These are phyloP conservation scores for Spathaspora hagerdaliae DNA, from an alignment of 805 yeast genomes.

Conservation along the genomic window DNA sequence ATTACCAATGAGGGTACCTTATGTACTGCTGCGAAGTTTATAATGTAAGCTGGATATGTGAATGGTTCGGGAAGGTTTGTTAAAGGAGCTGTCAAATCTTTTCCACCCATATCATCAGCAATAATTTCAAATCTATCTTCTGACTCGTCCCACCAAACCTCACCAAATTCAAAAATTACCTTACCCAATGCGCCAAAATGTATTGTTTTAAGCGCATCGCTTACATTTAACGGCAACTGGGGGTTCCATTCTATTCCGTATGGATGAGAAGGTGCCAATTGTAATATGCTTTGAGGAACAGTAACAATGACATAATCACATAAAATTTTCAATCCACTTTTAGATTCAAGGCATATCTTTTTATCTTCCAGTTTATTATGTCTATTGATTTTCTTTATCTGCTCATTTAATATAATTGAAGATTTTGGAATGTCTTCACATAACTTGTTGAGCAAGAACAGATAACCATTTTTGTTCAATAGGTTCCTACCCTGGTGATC, in stretches of 20 bases:
- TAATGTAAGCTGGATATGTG: slow-evolving; percentile 57
- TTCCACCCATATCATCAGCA: slow-evolving; percentile 9
- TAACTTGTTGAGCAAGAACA: slow-evolving; percentile 43
- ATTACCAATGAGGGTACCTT: slow-evolving; percentile 45
- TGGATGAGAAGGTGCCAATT: slow-evolving; percentile 27
- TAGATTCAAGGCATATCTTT: slow-evolving; percentile 29
- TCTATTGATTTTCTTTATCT: slow-evolving; percentile 39
- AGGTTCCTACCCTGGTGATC: slow-evolving; percentile 79
- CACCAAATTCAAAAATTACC: slow-evolving; percentile 38
- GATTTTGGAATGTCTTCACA: slow-evolving; percentile 33
- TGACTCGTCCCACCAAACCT: slow-evolving; percentile 40
- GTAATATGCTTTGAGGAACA: slow-evolving; percentile 71
- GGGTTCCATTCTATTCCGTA: slow-evolving; percentile 44
- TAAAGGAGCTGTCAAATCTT: slow-evolving; percentile 7
- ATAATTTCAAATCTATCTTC: slow-evolving; percentile 38
- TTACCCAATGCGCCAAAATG: slow-evolving; percentile 41
- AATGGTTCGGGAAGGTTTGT: slow-evolving; percentile 39
- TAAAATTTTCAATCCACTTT: slow-evolving; percentile 21
- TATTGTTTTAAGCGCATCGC: slow-evolving; percentile 17
- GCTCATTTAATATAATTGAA: slow-evolving; percentile 36
- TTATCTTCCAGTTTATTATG: slow-evolving; percentile 10
- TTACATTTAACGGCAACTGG: slow-evolving; percentile 15
- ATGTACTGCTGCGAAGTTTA: slow-evolving; percentile 53
- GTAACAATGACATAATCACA: slow-evolving; percentile 67
- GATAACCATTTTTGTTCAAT: slow-evolving; percentile 60